Conservation (phyloP, 2,329 filamentous ascomycete genomes). For the Phialophora verrucosa region DNA sequence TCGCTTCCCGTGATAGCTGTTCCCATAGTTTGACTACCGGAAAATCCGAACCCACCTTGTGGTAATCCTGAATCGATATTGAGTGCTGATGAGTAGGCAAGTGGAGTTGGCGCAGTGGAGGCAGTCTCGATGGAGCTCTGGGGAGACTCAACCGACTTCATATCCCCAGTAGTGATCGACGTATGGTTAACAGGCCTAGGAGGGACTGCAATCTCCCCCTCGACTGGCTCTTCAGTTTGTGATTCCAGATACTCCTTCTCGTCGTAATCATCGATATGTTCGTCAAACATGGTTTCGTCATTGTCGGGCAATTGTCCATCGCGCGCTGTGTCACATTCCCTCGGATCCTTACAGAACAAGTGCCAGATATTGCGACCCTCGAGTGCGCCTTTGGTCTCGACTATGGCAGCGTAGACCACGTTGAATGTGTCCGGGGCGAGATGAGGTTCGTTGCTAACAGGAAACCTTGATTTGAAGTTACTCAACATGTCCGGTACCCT, state of each 20-base stretch:
- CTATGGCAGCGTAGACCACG: slow-evolving; percentile 57
- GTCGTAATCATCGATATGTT: not conserved
- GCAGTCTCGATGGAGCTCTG: not conserved
- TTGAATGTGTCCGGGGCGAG: slow-evolving; percentile 34
- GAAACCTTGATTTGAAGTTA: slow-evolving; percentile 24
- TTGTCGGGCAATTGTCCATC: not conserved
- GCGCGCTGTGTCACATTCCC: not conserved
- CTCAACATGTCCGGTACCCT: slow-evolving; percentile 19
- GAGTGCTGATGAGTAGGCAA: slow-evolving; percentile 1
- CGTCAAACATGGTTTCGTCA: not conserved
- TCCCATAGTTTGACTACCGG: not conserved
- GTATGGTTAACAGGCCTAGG: not conserved
- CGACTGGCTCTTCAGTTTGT: not conserved
- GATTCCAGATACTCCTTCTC: not conserved
- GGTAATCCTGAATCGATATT: not conserved
- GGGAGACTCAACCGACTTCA: not conserved
- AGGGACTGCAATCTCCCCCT: not conserved
- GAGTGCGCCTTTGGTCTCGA: slow-evolving; percentile 55
- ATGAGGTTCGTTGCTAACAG: slow-evolving; percentile 31
- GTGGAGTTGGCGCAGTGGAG: not conserved
- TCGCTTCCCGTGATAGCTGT: not conserved
- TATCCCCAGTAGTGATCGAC: not conserved
- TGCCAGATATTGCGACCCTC: slow-evolving; percentile 57
- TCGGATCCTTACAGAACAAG: slow-evolving; percentile 52
- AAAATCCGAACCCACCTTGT: not conserved